These are phyloP conservation scores for Pseudophaeomoniella oleicola DNA, from an alignment of 2,329 filamentous ascomycete species.

Conservation along the genomic window DNA sequence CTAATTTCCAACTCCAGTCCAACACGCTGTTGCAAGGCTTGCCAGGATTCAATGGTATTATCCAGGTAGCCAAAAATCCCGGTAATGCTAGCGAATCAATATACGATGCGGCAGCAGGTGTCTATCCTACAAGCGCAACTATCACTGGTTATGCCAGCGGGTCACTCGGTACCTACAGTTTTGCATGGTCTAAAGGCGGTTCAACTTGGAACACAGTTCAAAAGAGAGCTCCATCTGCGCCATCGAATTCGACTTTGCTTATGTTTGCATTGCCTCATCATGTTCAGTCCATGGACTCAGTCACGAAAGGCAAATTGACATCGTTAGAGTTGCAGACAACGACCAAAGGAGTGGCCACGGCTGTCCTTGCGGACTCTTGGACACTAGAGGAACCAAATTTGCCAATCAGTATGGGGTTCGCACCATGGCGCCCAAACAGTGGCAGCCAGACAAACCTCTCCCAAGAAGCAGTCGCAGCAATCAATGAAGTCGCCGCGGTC, in stretches of 20 bases:
- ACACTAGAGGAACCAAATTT: slow-evolving; percentile 62
- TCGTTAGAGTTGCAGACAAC: slow-evolving; percentile 57
- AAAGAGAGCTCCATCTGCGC: background rate
- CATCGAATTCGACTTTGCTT: slow-evolving; percentile 30
- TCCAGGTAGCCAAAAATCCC: slow-evolving; percentile 74
- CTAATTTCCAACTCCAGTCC: slow-evolving; percentile 54
- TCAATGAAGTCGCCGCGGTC: slow-evolving; percentile 47
- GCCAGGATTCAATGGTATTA: slow-evolving; percentile 55
- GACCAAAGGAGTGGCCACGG: slow-evolving; percentile 69
- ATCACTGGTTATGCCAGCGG: slow-evolving; percentile 50
- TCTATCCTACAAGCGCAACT: slow-evolving; percentile 52
- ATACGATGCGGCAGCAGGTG: slow-evolving; percentile 62
- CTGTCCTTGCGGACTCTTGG: slow-evolving; percentile 59
- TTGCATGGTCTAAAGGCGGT: slow-evolving; percentile 61
- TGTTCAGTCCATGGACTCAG: slow-evolving; percentile 53
- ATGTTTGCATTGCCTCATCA: slow-evolving; percentile 90
- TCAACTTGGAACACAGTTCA: slow-evolving; percentile 19
- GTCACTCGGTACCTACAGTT: slow-evolving; percentile 52
- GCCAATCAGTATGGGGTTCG: slow-evolving; percentile 60
- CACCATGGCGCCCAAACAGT: slow-evolving; percentile 52
- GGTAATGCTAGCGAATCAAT: slow-evolving; percentile 41
- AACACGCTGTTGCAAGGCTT: slow-evolving; percentile 51
- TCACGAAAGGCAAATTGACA: slow-evolving; percentile 34
- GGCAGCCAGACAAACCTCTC: slow-evolving; percentile 25
- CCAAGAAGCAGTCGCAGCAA: slow-evolving; percentile 39